Conservation (phyloP, 1,284 basidiomycete genomes). For the Meripilus lineatus region DNA sequence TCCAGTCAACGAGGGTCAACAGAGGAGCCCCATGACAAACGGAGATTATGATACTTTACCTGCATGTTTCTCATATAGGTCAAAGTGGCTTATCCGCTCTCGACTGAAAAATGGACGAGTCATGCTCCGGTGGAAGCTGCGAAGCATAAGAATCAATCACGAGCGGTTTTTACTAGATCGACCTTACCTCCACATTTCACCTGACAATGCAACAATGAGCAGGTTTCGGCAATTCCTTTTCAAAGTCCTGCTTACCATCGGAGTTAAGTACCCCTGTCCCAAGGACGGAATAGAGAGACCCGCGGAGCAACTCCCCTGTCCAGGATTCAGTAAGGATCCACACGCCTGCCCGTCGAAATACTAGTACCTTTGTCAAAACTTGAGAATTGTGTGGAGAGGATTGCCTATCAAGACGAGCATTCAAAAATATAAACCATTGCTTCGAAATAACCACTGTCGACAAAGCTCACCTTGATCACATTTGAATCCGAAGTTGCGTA, state of each 20-base stretch:
- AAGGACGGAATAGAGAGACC: constrained; percentile 22
- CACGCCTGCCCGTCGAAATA: not conserved
- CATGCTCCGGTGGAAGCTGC: constrained; percentile 46
- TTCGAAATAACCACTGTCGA: not conserved
- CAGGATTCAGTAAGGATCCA: not conserved
- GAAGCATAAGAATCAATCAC: not conserved
- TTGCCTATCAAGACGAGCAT: constrained; percentile 12
- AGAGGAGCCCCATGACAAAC: no score
- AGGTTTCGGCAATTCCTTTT: no score
- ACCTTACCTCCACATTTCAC: constrained; percentile 28
- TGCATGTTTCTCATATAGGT: constrained; percentile 36
- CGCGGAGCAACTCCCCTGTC: constrained; percentile 6
- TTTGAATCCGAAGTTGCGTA: not conserved
- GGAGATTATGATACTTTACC: constrained; percentile 3
- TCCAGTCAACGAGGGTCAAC: no score
- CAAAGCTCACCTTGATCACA: constrained; percentile 2
- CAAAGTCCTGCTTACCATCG: constrained; percentile 22
- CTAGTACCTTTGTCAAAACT: constrained; percentile 27
- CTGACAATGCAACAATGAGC: constrained; percentile 9
- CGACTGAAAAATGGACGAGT: constrained; percentile 48
- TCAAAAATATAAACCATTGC: not conserved
- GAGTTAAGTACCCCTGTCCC: constrained; percentile 36
- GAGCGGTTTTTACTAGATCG: not conserved
- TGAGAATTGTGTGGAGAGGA: constrained; percentile 27
- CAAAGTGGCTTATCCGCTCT: constrained; percentile 46